Conservation (phyloP, 2,329 filamentous ascomycete species). For the Claviceps sp. region DNA sequence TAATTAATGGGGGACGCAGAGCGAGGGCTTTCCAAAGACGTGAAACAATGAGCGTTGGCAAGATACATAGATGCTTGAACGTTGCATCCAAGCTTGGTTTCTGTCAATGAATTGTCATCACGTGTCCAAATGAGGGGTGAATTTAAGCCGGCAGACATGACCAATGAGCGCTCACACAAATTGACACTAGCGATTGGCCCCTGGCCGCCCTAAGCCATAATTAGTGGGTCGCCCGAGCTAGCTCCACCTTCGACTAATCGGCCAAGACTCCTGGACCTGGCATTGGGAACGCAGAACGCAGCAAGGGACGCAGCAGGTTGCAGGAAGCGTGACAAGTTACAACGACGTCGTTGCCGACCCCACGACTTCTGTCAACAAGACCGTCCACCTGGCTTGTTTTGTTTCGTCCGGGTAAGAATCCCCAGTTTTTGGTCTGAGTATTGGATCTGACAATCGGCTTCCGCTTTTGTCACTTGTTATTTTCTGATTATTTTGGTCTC, state of each 20-base stretch:
- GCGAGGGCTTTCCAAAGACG: no score
- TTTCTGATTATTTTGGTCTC: background rate
- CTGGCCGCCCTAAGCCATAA: background rate
- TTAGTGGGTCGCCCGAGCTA: background rate
- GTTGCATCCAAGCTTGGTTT: no score
- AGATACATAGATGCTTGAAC: no score
- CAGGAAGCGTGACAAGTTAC: background rate
- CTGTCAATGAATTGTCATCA: background rate
- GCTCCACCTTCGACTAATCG: background rate
- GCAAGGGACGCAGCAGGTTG: background rate
- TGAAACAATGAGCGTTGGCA: no score
- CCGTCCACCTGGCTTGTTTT: slow-evolving; percentile 2
- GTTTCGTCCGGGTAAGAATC: slow-evolving; percentile 1
- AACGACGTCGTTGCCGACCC: background rate
- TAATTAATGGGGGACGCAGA: no score
- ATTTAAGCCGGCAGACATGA: background rate
- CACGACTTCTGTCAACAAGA: slow-evolving; percentile 1
- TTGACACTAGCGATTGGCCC: background rate
- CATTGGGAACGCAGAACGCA: background rate
- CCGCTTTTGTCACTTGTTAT: background rate
- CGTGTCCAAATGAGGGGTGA: background rate
- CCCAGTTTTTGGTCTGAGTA: background rate
- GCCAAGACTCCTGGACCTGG: background rate
- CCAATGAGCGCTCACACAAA: background rate
- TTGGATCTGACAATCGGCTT: background rate